These are phyloP conservation scores for Colletotrichum godetiae DNA, from an alignment of 2,329 filamentous ascomycete genomes.

Conservation along the genomic window DNA sequence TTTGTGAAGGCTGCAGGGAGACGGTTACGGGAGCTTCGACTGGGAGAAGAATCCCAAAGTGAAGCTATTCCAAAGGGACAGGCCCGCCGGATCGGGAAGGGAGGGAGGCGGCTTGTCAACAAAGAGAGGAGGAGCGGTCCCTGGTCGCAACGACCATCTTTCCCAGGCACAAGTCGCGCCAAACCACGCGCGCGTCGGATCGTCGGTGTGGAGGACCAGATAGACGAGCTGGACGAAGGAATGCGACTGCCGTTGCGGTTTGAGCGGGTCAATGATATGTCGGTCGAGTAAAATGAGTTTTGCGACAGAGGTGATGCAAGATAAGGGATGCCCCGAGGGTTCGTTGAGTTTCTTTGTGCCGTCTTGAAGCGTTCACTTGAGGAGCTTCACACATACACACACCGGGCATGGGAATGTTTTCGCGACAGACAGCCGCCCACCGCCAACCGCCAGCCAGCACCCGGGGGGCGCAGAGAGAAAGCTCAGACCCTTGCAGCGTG, in stretches of 20 bases:
- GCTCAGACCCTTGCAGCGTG: conserved; percentile 29
- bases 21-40: conserved; percentile 11
- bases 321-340: conserved; percentile 19
- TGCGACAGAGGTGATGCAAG: conserved; percentile 13
- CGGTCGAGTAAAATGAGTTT: neutral
- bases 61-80: conserved; percentile 33
- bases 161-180: conserved; percentile 30
- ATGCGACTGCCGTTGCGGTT: neutral
- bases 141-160: conserved; percentile 34
- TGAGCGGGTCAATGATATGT: conserved; percentile 3
- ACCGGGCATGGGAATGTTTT: conserved; percentile 29
- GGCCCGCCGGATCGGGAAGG: conserved; percentile 34
- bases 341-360: conserved; percentile 26
- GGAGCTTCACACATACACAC: neutral
- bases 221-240: neutral
- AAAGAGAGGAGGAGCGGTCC: conserved; percentile 32
- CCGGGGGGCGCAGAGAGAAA: neutral
- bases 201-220: neutral
- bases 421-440: conserved; percentile 19
- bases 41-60: conserved; percentile 7
- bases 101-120: conserved; percentile 32
- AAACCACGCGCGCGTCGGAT: conserved; percentile 24
- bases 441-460: conserved; percentile 17
- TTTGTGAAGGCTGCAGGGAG: conserved; percentile 15
- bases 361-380: conserved; percentile 13